Percentiles rank a stretch among this genome's conserved stretches.
These are phyloP conservation scores for Phalaenopsis aphrodite DNA, from an alignment of 106 monocot species.

Conservation along the genomic window DNA sequence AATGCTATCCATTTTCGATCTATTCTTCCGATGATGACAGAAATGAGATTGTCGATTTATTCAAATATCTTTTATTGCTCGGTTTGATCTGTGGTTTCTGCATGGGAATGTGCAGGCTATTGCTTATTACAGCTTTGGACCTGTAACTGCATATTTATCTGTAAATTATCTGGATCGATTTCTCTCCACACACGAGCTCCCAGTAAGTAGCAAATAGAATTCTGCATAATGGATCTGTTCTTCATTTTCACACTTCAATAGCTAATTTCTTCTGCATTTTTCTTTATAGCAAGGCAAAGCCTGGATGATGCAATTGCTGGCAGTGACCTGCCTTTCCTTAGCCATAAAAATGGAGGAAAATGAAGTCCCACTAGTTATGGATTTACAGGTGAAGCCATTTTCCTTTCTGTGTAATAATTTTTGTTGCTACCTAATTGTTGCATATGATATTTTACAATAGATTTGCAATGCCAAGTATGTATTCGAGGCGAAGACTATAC, in stretches of 20 bases:
- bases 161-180: slow-evolving; percentile 82
- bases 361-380: slow-evolving; percentile 38
- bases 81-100: background rate
- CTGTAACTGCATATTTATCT: slow-evolving; percentile 52
- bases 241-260: background rate
- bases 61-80: background rate
- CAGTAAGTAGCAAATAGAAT: slow-evolving; percentile 40
- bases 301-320: slow-evolving; percentile 69
- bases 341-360: slow-evolving; percentile 79
- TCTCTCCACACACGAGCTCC: slow-evolving; percentile 52
- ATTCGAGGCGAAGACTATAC: slow-evolving; percentile 55
- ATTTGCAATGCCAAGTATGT: slow-evolving; percentile 34
- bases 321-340: slow-evolving; percentile 72
- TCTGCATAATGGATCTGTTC: background rate
- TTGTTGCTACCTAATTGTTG: background rate
- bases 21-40: background rate
- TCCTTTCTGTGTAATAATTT: background rate
- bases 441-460: slow-evolving; percentile 13
- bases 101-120: slow-evolving; percentile 44
- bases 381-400: slow-evolving; percentile 45
- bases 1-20: background rate
- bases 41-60: too few relatives aligned
- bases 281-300: slow-evolving; percentile 40
- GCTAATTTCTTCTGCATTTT: background rate
- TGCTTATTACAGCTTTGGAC: slow-evolving; percentile 66